Conservation (phyloP, 208 protist species). For the Trypanosoma scelopori region DNA sequence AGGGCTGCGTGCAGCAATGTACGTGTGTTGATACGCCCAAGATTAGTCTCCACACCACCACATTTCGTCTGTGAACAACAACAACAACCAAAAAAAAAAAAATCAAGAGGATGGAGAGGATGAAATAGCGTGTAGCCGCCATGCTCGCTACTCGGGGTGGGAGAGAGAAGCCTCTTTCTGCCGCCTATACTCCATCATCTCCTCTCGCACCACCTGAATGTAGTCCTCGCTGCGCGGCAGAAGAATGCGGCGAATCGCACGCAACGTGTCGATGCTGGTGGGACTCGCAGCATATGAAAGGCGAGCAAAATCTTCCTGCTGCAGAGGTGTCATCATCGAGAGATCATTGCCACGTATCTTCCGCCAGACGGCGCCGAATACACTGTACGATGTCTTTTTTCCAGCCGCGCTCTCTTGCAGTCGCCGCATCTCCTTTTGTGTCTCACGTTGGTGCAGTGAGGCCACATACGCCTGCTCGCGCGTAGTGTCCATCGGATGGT, state of each 20-base stretch:
- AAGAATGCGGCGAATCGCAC: slow-evolving; percentile 67
- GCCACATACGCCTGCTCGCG: slow-evolving; percentile 34
- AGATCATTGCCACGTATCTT: slow-evolving; percentile 11
- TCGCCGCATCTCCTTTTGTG: slow-evolving; percentile 42
- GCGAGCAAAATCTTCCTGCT: slow-evolving; percentile 45
- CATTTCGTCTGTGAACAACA: background rate
- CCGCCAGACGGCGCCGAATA: slow-evolving; percentile 12
- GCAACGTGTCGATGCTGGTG: slow-evolving; percentile 63
- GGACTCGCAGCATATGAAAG: slow-evolving; percentile 82
- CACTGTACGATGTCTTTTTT: slow-evolving; percentile 5
- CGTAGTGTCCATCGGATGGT: slow-evolving; percentile 85
- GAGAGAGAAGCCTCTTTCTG: slow-evolving; percentile 34
- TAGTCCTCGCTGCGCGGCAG: slow-evolving; percentile 84
- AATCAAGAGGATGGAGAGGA: too few species aligned
- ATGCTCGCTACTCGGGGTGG: slow-evolving; percentile 12
- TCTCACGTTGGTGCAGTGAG: slow-evolving; percentile 30
- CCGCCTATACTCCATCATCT: slow-evolving; percentile 76
- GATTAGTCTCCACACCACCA: too few species aligned
- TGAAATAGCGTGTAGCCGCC: background rate
- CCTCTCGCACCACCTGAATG: slow-evolving; percentile 81
- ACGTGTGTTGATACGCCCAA: too few species aligned
- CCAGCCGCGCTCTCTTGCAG: slow-evolving; percentile 19
- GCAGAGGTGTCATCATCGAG: slow-evolving; percentile 24
- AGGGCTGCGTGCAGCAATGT: too few species aligned
- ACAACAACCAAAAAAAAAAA: too few species aligned